Evolutionary conservation across 2,329 filamentous ascomycete genomes (phyloP), one percentile per base, ranked within the genome.

Genomic region (Hypoxylon sp.): DNA sequence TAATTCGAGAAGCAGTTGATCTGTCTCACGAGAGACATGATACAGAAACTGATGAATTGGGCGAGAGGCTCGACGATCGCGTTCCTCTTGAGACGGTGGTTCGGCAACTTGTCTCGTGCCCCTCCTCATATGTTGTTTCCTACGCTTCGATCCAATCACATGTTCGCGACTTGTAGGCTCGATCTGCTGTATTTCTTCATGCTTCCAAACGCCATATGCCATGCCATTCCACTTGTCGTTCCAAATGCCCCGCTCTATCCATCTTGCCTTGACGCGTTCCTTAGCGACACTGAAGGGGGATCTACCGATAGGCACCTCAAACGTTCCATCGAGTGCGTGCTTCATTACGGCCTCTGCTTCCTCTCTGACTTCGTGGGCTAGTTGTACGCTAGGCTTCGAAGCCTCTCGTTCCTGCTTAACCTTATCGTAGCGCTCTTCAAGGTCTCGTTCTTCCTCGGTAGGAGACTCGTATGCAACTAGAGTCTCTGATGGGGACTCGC

Each of bases 191-290:
- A n/a, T n/a, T n/a, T 62, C 32, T 34, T 69, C 54, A 28, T 69
- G 67, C 50, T 65, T 68, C 67, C 67, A 68, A 1, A 1, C 2
- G 24, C 56, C 51, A 3, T 26, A 2, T 0, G 26, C 13, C 3
- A 4, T 8, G 1, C 3, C 0, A 15, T 47, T 41, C 68, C 69
- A 71, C 4, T 62, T 55, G 0, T 60, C 13, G 10, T 68, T 53
- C 69, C 69, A 70, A 32, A 71, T 71, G 7, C 64, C 66, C 19
- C 69, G 68, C 56, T 69, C 58, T 7, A 67, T 15, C 69, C 69
- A 70, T 4, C 48, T 52, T 48, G 64, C 52, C 44, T 62, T 68
- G 6, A 70, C 51, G n/a, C 46, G 56, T 1, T 47, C 54, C 13
- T 11, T 7, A 13, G 19, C 53, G 1, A 61, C 15, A 4, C 6